These are phyloP conservation scores for Vicia villosa DNA, from an alignment of 306 rosid species.

Conservation along the genomic window DNA sequence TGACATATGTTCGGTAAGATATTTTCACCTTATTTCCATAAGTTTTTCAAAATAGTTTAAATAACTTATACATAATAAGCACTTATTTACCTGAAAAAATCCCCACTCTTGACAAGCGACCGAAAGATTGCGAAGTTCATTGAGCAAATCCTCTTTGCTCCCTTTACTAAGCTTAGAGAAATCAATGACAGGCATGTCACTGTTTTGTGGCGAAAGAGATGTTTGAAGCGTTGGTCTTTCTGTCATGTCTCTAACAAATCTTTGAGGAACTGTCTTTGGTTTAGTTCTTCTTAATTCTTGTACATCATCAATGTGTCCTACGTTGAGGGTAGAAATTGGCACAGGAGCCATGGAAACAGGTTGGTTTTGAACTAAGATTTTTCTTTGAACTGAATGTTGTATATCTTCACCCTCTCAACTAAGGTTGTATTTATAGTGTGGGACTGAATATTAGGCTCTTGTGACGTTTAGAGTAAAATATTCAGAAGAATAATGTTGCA, in stretches of 20 bases:
- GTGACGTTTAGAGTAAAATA: constrained; percentile 29
- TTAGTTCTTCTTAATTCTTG: constrained; percentile 80
- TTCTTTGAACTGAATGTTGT: constrained; percentile 12
- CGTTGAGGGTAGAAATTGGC: constrained; percentile 53
- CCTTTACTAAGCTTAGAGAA: constrained; percentile 63
- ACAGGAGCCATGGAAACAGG: constrained; percentile 69
- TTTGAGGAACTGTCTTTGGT: constrained; percentile 71
- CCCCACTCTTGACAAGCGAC: constrained; percentile 89
- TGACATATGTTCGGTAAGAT: not conserved
- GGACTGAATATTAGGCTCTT: constrained; percentile 43
- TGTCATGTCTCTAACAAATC: constrained; percentile 74
- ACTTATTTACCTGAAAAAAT: constrained; percentile 78
- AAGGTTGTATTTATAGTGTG: constrained; percentile 60
- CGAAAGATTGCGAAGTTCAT: constrained; percentile 58
- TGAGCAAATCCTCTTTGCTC: constrained; percentile 47
- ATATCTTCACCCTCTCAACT: constrained; percentile 29
- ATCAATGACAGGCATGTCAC: constrained; percentile 74
- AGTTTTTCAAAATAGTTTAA: not conserved
- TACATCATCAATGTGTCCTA: constrained; percentile 92
- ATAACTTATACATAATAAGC: not conserved
- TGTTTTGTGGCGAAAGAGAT: constrained; percentile 36
- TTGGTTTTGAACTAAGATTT: constrained; percentile 1
- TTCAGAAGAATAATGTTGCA: not conserved
- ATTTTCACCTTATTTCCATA: not conserved
- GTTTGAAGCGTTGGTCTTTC: constrained; percentile 67